Conservation (phyloP, 1,284 basidiomycete genomes). For the Volvariella volvacea region DNA sequence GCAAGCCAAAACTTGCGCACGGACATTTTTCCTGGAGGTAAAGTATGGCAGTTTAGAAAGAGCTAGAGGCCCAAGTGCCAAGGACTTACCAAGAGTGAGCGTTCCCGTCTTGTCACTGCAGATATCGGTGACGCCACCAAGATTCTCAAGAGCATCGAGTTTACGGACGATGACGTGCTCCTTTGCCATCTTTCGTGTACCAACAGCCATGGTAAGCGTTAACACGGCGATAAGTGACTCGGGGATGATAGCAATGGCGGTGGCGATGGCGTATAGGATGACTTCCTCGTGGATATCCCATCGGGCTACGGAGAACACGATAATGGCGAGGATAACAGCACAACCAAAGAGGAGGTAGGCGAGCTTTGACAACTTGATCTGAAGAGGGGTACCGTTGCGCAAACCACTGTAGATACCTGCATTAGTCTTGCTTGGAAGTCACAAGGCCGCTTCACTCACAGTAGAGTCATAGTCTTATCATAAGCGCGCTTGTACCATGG, state of each 20-base stretch:
- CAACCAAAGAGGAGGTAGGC: constrained; percentile 54
- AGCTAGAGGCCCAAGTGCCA: not conserved
- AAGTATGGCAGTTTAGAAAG: not conserved
- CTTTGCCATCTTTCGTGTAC: constrained; percentile 45
- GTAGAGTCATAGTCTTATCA: too few relatives aligned
- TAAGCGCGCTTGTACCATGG: too few relatives aligned
- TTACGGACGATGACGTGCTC: constrained; percentile 46
- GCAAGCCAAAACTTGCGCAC: constrained; percentile 55
- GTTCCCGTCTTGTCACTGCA: constrained; percentile 66
- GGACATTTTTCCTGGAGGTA: constrained; percentile 37
- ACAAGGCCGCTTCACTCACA: too few relatives aligned
- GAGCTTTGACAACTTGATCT: constrained; percentile 53
- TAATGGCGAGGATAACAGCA: constrained; percentile 48
- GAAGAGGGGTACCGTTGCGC: constrained; percentile 47
- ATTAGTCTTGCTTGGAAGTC: too few relatives aligned
- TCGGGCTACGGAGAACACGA: constrained; percentile 48
- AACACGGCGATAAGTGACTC: constrained; percentile 35
- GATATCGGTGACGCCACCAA: constrained; percentile 55
- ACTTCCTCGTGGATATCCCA: constrained; percentile 35
- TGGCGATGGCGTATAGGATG: constrained; percentile 38
- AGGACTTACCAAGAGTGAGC: constrained; percentile 39
- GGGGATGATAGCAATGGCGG: constrained; percentile 29
- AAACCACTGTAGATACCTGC: constrained; percentile 15
- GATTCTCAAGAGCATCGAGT: constrained; percentile 49
- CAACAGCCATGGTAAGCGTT: constrained; percentile 42